Percentiles rank a stretch among this genome's conserved stretches.
Conservation (phyloP, 805 yeast genomes). For the Candida fluviatilis region DNA sequence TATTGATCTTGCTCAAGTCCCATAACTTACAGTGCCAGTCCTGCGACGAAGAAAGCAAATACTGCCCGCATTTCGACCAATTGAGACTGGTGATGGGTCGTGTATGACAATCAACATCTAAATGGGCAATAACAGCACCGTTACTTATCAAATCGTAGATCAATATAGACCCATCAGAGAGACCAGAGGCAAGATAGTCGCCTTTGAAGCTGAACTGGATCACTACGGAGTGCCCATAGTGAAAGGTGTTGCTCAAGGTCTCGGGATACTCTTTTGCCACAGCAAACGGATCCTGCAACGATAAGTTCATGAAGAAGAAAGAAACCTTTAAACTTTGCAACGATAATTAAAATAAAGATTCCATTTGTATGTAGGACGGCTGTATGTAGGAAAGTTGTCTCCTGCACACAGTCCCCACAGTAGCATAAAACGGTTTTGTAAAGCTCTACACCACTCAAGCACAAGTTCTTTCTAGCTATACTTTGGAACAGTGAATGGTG, state of each 20-base stretch:
- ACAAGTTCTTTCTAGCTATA: no score
- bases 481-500: no score
- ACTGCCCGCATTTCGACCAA: constrained; percentile 76
- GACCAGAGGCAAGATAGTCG: constrained; percentile 81
- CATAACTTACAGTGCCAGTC: constrained; percentile 83
- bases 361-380: no score
- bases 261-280: constrained; percentile 93
- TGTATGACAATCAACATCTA: constrained; percentile 55
- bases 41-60: constrained; percentile 63
- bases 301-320: constrained; percentile 55
- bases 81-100: constrained; percentile 66
- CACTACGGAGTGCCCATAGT: constrained; percentile 61
- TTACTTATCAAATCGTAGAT: constrained; percentile 71
- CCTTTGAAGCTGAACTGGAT: constrained; percentile 71
- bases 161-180: constrained; percentile 66
- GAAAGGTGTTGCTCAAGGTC: constrained; percentile 64
- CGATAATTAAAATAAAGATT: no score
- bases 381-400: no score
- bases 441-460: no score
- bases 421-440: no score
- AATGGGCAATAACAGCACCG: constrained; percentile 48
- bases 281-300: constrained; percentile 84
- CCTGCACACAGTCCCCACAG: no score
- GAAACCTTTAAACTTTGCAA: no score
- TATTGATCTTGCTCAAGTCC: constrained; percentile 52